Conservation (phyloP, 306 rosid species). For the Lathyrus oleraceus region DNA sequence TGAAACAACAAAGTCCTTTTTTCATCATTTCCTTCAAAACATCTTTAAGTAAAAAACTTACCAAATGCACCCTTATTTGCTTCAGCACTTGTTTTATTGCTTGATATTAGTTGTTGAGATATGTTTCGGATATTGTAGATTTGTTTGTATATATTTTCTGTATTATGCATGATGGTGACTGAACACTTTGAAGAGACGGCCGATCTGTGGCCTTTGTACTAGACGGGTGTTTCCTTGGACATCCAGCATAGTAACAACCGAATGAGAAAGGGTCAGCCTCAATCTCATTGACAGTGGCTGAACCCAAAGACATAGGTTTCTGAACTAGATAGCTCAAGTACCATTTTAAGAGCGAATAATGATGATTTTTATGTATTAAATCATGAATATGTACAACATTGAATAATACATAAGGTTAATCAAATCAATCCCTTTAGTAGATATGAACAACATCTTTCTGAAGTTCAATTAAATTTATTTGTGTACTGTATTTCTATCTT, state of each 20-base stretch:
- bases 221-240: background rate
- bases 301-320: background rate
- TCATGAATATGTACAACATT: background rate
- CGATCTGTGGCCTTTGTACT: background rate
- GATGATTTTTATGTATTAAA: background rate
- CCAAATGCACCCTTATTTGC: background rate
- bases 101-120: background rate
- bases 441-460: constrained; percentile 11
- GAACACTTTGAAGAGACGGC: background rate
- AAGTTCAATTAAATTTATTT: constrained; percentile 1
- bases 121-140: background rate
- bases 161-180: background rate
- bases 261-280: background rate
- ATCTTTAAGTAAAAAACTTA: background rate
- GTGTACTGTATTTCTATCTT: background rate
- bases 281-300: background rate
- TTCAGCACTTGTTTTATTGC: background rate
- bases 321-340: background rate
- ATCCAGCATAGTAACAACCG: background rate
- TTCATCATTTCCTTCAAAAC: background rate
- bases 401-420: background rate
- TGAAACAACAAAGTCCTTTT: background rate
- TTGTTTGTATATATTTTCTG: background rate
- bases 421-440: background rate
- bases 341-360: background rate